phyloP scores from a whole-genome alignment of 2,329 filamentous ascomycete genomes.

The Phaeoacremonium minimum region DNA sequence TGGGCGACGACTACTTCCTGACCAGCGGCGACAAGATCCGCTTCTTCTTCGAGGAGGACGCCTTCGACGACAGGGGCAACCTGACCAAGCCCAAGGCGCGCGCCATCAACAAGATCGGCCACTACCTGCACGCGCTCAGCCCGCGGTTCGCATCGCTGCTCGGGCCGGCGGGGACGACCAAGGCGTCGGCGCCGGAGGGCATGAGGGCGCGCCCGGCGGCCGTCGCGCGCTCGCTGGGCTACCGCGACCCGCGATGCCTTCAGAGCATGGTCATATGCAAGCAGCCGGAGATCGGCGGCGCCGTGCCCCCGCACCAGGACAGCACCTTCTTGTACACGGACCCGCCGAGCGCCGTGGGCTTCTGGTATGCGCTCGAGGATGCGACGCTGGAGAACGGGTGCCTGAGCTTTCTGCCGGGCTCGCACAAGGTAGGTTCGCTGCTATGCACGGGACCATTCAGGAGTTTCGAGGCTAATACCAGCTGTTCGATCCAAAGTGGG shows the following conservation, averaged over 20 bases:
- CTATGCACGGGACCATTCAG: no score
- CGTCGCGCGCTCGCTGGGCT: conserved; percentile 69
- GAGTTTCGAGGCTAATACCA: no score
- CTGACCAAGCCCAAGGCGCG: conserved; percentile 75
- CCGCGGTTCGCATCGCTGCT: conserved; percentile 59
- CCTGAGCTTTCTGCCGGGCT: conserved; percentile 79
- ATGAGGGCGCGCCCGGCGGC: conserved; percentile 41
- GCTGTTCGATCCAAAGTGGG: conserved; percentile 36
- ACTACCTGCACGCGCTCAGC: conserved; percentile 69
- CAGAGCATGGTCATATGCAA: conserved; percentile 99
- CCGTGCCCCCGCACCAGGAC: conserved; percentile 89
- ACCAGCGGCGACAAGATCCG: conserved; percentile 84
- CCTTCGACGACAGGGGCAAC: conserved; percentile 58
- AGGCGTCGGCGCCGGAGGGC: conserved; percentile 15
- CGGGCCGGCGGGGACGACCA: conserved; percentile 41
- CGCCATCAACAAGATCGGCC: conserved; percentile 87
- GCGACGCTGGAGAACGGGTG: conserved; percentile 84
- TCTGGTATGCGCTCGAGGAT: conserved; percentile 97
- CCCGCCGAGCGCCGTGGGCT: conserved; percentile 84
- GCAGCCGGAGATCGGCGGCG: conserved; percentile 90
- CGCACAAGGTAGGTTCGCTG: conserved; percentile 59
- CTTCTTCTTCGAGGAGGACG: conserved; percentile 97
- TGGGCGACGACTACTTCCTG: conserved; percentile 94
- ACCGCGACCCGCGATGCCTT: conserved; percentile 69
- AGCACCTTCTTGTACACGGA: conserved; percentile 89